Percentiles rank a stretch among this genome's conserved stretches.
These are phyloP conservation scores for Zychaea mexicana DNA, from an alignment of 371 early-diverging fungal genomes.

Conservation along the genomic window DNA sequence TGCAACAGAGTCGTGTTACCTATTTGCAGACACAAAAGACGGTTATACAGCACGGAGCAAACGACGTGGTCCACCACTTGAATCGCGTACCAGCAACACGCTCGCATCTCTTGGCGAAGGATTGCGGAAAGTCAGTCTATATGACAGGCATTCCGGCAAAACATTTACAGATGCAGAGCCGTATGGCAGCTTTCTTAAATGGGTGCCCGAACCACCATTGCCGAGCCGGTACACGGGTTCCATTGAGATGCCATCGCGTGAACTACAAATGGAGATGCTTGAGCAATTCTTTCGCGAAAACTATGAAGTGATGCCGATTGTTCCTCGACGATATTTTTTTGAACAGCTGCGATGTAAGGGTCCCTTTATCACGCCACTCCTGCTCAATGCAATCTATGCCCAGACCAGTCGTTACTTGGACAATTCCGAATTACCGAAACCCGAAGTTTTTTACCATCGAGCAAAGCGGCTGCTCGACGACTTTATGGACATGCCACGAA, in stretches of 20 bases:
- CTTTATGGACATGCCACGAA: conserved; percentile 47
- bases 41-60: conserved; percentile 10
- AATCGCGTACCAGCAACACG: conserved; percentile 18
- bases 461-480: conserved; percentile 46
- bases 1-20: neutral
- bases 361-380: conserved; percentile 40
- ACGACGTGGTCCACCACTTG: conserved; percentile 15
- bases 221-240: conserved; percentile 25
- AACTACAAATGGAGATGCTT: conserved; percentile 36
- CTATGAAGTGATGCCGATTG: conserved; percentile 23
- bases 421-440: conserved; percentile 12
- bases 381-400: conserved; percentile 50
- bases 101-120: conserved; percentile 21
- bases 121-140: conserved; percentile 16
- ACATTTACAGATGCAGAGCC: conserved; percentile 18
- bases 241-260: conserved; percentile 31
- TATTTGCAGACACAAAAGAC: conserved; percentile 21
- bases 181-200: conserved; percentile 23
- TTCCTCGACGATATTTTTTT: conserved; percentile 41
- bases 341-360: conserved; percentile 45
- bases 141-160: conserved; percentile 10
- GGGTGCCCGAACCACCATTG: conserved; percentile 20
- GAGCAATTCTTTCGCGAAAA: conserved; percentile 36
- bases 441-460: conserved; percentile 33
- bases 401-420: conserved; percentile 34